These are phyloP conservation scores for Neurospora sp. DNA, from an alignment of 495 filamentous ascomycete species.

Conservation along the genomic window DNA sequence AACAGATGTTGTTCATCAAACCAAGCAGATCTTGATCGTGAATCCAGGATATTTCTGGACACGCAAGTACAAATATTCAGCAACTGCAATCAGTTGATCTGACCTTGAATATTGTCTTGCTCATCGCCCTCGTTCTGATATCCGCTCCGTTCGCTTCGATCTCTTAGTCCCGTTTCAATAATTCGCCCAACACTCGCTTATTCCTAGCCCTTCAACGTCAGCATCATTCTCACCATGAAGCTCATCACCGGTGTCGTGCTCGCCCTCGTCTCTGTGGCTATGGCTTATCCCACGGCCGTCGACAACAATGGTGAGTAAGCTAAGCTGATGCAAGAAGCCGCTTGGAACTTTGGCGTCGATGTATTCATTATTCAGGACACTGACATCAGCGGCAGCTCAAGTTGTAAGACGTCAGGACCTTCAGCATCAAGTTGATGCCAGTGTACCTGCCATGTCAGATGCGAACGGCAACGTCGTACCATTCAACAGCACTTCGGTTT, in stretches of 20 bases:
- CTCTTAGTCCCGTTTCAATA: slow-evolving; percentile 3
- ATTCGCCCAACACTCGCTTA: not conserved
- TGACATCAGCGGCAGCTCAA: slow-evolving; percentile 4
- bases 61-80: slow-evolving; percentile 26
- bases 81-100: slow-evolving; percentile 5
- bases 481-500: slow-evolving; percentile 29
- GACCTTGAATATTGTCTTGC: slow-evolving; percentile 8
- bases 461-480: slow-evolving; percentile 26
- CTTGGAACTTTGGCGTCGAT: not conserved
- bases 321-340: not conserved
- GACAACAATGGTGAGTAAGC: slow-evolving; percentile 22
- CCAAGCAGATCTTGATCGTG: slow-evolving; percentile 15
- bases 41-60: slow-evolving; percentile 3
- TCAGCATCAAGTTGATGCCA: slow-evolving; percentile 14
- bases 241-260: slow-evolving; percentile 34
- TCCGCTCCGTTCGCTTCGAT: slow-evolving; percentile 16
- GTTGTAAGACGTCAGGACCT: slow-evolving; percentile 21
- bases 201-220: slow-evolving; percentile 7
- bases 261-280: slow-evolving; percentile 36
- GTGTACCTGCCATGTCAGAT: slow-evolving; percentile 30
- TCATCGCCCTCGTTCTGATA: slow-evolving; percentile 12
- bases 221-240: slow-evolving; percentile 39
- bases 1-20: slow-evolving; percentile 17
- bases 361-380: not conserved
- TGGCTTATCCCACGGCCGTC: slow-evolving; percentile 25